Percentiles rank a stretch among this genome's conserved stretches.
These are phyloP conservation scores for Haplosporangium gracile DNA, from an alignment of 192 early-diverging fungal species.

Conservation along the genomic window DNA sequence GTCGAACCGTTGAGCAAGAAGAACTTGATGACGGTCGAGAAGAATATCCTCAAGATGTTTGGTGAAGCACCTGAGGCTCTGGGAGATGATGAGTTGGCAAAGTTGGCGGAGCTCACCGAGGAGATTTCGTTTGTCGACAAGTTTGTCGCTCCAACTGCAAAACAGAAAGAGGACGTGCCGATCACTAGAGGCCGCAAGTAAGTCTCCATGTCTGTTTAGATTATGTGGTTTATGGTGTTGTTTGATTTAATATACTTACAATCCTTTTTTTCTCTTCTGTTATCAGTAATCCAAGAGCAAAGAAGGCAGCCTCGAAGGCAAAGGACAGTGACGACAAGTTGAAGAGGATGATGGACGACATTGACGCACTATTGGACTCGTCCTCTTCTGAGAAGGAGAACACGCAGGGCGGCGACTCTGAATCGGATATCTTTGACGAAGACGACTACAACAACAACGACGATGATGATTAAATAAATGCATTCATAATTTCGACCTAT, in stretches of 20 bases:
- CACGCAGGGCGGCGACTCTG: neutral
- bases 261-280: neutral
- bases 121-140: slow-evolving; percentile 49
- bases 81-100: slow-evolving; percentile 49
- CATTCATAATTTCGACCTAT: too few relatives aligned
- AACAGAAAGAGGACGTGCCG: neutral
- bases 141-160: slow-evolving; percentile 19
- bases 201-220: neutral
- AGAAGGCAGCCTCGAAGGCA: neutral
- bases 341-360: slow-evolving; percentile 37
- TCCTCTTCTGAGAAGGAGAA: slow-evolving; percentile 20
- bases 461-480: neutral
- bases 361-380: slow-evolving; percentile 42
- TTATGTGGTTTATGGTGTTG: neutral
- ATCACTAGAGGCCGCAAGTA: neutral
- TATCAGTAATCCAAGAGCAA: neutral
- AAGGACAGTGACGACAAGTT: slow-evolving; percentile 9
- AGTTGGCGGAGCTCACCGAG: slow-evolving; percentile 47
- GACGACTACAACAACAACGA: neutral
- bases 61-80: slow-evolving; percentile 57
- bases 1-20: slow-evolving; percentile 70
- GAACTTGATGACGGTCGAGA: slow-evolving; percentile 68
- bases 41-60: slow-evolving; percentile 67
- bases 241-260: neutral
- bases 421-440: slow-evolving; percentile 6